Evolutionary conservation across 164 flowering plant species (phyloP).

Genomic region (Berberis thunbergii): DNA sequence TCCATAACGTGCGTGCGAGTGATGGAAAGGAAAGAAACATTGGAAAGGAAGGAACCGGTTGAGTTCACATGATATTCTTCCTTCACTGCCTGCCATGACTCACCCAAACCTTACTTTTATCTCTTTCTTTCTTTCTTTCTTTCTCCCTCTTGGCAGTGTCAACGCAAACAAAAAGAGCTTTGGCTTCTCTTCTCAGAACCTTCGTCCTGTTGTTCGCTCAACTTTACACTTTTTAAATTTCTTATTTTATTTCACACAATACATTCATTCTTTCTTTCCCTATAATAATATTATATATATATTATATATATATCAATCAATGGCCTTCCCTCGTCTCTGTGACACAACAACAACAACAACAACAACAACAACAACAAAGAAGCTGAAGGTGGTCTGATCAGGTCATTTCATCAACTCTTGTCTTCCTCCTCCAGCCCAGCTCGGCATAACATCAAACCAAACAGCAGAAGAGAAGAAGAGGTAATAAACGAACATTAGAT

Average conservation of each 20-base stretch:
- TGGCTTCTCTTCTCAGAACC: constrained; percentile 2
- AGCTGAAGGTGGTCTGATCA: too few species aligned
- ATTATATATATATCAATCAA: neutral
- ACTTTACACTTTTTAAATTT: neutral
- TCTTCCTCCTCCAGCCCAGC: too few species aligned
- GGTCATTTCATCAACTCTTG: too few species aligned
- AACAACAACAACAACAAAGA: too few species aligned
- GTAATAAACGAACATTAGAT: too few species aligned
- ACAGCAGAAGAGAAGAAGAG: too few species aligned
- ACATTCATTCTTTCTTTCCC: neutral
- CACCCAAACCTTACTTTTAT: neutral
- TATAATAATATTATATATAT: neutral
- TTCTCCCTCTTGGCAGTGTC: constrained; percentile 8
- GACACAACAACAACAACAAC: too few species aligned
- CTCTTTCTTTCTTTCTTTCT: constrained; percentile 1
- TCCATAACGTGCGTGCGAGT: too few species aligned
- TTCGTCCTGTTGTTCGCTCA: constrained; percentile 4
- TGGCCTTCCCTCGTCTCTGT: neutral
- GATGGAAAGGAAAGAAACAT: too few species aligned
- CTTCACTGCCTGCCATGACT: neutral
- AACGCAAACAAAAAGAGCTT: constrained; percentile 31
- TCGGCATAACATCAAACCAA: too few species aligned
- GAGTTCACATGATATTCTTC: too few species aligned
- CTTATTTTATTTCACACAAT: neutral
- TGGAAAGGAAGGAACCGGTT: too few species aligned